Evolutionary conservation across 306 rosid genomes (phyloP), one percentile per base, ranked within the genome.

Genomic region (Inga oerstediana): DNA sequence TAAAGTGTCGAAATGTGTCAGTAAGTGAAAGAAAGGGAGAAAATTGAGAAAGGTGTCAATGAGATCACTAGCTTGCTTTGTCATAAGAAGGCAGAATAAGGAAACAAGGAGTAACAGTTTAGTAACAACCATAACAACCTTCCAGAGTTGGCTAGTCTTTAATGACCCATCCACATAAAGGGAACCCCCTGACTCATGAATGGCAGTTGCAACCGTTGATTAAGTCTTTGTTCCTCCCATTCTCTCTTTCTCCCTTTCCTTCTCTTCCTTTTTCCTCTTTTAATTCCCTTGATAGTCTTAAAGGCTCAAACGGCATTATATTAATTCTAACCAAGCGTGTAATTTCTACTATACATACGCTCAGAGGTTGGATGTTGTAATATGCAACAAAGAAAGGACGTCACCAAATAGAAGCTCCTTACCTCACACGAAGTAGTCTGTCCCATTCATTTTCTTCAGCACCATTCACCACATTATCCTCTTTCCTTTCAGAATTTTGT

Each of bases 401-500:
- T n/a, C 37, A 71, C 27, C 72, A 81, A 67, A 54, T 66, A 84
- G 74, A 82, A 87, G 49, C 80, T 87, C 66, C 76, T 80, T 81
- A 94, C 99, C 99, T 94, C 84, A 90, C 67, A 51, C 99, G 98
- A 88, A 97, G 84, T 72, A 97, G 88, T 76, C 89, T 89, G 87
- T 97, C 99, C 99, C 99, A 97, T 91, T 97, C 99, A 87, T 87
- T 97, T 91, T 94, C 99, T 91, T 97, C 99, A 32, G 80, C 77
- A 68, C 67, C 90, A 84, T 72, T 74, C 72, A 76, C 86, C 56
- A 68, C 73, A 79, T 81, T 91, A 84, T 97, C 99, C 77, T 94
- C 98, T 84, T 92, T 92, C 89, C 82, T 90, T 77, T 91, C 98
- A 77, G 93, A 84, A 87, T 79, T 90, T 87, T 84, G 94, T 8